These are phyloP conservation scores for Paraglomus brasilianum DNA, from an alignment of 192 early-diverging fungal genomes.

Conservation along the genomic window DNA sequence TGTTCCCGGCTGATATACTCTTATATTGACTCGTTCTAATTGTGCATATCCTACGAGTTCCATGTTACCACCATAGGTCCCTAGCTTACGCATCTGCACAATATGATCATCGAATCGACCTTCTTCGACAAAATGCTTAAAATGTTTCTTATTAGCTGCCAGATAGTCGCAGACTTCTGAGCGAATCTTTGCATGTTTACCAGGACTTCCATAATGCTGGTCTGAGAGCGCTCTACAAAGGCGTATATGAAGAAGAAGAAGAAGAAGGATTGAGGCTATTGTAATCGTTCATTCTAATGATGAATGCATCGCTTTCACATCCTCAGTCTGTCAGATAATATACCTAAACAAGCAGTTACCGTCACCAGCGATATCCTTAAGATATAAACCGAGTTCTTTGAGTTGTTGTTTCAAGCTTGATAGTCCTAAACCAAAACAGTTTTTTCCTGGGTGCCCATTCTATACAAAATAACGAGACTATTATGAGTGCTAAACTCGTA, in stretches of 20 bases:
- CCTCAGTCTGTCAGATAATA: conserved; percentile 1
- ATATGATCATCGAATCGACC: conserved; percentile 58
- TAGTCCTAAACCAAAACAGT: too few species aligned
- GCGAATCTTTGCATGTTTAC: conserved; percentile 54
- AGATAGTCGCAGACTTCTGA: conserved; percentile 64
- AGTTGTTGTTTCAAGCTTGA: conserved; percentile 46
- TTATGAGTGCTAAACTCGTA: too few species aligned
- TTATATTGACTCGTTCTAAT: conserved; percentile 59
- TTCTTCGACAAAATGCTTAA: conserved; percentile 65
- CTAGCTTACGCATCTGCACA: conserved; percentile 54
- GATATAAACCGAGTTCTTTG: conserved; percentile 49
- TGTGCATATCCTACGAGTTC: conserved; percentile 73
- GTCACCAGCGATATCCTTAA: conserved; percentile 69
- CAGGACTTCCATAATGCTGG: conserved; percentile 60
- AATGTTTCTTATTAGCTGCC: conserved; percentile 55
- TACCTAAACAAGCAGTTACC: conserved; percentile 73
- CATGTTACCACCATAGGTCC: conserved; percentile 72
- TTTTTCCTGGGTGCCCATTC: too few species aligned
- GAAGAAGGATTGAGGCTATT: background rate
- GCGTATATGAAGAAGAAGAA: too few species aligned
- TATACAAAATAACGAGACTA: too few species aligned
- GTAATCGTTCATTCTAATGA: conserved; percentile 1
- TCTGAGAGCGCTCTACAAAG: conserved; percentile 62
- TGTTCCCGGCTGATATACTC: conserved; percentile 67
- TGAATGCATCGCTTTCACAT: background rate